Conservation (phyloP, 345 rosid species). For the Brassica incana region DNA sequence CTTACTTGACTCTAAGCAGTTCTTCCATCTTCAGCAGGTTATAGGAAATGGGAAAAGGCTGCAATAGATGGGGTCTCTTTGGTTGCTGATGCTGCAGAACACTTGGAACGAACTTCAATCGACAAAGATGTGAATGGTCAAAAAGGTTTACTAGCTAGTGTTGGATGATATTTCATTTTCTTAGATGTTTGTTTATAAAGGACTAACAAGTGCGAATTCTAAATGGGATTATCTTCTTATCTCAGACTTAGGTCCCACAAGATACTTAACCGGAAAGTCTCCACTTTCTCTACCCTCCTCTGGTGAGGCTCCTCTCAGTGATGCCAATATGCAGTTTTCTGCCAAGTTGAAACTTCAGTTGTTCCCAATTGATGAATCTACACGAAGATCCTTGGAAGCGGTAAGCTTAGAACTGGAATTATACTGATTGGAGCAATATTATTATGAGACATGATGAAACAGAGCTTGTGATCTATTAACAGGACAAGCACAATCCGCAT, state of each 20-base stretch:
- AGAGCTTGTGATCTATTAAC: slow-evolving; percentile 41
- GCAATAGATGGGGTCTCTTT: slow-evolving; percentile 98
- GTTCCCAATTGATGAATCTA: slow-evolving; percentile 90
- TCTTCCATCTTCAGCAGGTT: slow-evolving; percentile 61
- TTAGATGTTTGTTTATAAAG: slow-evolving; percentile 21
- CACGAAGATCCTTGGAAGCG: slow-evolving; percentile 84
- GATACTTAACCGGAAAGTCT: slow-evolving; percentile 48
- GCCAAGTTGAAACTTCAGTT: slow-evolving; percentile 90
- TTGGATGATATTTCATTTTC: slow-evolving; percentile 29
- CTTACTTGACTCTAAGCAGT: slow-evolving; percentile 41
- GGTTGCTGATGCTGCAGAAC: slow-evolving; percentile 99
- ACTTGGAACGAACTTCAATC: slow-evolving; percentile 68
- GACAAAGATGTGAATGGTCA: slow-evolving; percentile 58
- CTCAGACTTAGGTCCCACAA: slow-evolving; percentile 44
- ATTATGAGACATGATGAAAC: slow-evolving; percentile 24
- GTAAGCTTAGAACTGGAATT: slow-evolving; percentile 46
- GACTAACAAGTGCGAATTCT: slow-evolving; percentile 16
- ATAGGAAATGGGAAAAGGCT: slow-evolving; percentile 95
- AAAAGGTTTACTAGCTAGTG: slow-evolving; percentile 44
- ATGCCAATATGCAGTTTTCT: slow-evolving; percentile 49
- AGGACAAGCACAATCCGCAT: slow-evolving; percentile 95
- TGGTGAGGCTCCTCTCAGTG: slow-evolving; percentile 52
- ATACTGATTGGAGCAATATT: neutral
- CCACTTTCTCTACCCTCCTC: slow-evolving; percentile 45
- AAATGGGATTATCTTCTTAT: slow-evolving; percentile 17